phyloP scores from a whole-genome alignment of 345 rosid genomes.

The Salix purpurea region DNA sequence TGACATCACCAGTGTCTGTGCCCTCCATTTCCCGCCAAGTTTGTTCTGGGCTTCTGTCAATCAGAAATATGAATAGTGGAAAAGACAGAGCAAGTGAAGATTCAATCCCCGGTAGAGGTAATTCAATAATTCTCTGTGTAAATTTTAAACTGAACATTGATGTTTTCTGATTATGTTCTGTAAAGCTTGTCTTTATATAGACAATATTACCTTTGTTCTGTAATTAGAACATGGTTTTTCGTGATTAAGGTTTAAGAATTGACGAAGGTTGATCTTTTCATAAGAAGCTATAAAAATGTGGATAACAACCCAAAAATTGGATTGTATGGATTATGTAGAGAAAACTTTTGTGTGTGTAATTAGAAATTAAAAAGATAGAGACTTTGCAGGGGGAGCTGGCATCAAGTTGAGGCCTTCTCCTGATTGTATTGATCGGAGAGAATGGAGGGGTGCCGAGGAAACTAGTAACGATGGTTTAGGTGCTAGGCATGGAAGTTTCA shows the following conservation, averaged over 20 bases:
- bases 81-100: neutral
- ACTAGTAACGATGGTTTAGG: neutral
- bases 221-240: too few relatives aligned
- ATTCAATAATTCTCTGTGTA: neutral
- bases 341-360: neutral
- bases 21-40: conserved; percentile 4
- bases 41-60: neutral
- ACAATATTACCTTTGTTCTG: too few relatives aligned
- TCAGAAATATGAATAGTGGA: conserved; percentile 2
- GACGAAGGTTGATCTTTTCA: too few relatives aligned
- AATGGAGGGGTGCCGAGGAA: neutral
- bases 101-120: neutral
- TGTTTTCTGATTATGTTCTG: neutral
- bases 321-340: neutral
- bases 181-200: too few relatives aligned
- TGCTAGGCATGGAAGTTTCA: neutral
- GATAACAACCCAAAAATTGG: too few relatives aligned
- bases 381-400: neutral
- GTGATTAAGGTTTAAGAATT: too few relatives aligned
- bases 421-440: neutral
- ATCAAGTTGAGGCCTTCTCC: neutral
- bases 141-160: neutral
- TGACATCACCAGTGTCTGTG: neutral
- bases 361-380: neutral
- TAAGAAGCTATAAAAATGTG: too few relatives aligned